phyloP scores from a whole-genome alignment of 2,329 filamentous ascomycete genomes.

The Talaromyces atroroseus region DNA sequence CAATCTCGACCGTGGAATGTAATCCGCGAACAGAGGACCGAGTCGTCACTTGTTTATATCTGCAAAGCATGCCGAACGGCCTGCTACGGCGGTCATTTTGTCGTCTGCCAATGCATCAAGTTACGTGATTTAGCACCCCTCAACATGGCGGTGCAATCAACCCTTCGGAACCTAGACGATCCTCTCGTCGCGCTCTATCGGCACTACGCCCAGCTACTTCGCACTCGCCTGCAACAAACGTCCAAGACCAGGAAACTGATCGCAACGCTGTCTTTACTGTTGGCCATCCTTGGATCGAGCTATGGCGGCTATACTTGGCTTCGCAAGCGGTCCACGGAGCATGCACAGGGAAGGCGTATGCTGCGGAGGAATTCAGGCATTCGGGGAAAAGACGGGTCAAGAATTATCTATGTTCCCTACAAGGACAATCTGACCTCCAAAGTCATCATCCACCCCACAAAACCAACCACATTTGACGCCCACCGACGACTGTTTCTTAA shows the following conservation, averaged over 20 bases:
- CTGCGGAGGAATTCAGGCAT: slow-evolving; percentile 88
- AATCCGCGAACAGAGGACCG: too few relatives aligned
- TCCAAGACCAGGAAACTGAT: slow-evolving; percentile 68
- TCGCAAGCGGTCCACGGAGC: slow-evolving; percentile 66
- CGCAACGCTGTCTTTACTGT: slow-evolving; percentile 66
- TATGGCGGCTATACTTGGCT: slow-evolving; percentile 78
- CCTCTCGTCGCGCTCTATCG: slow-evolving; percentile 58
- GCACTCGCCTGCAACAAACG: slow-evolving; percentile 53
- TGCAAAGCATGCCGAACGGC: slow-evolving; percentile 11
- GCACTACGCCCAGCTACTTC: slow-evolving; percentile 46
- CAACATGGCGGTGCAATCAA: slow-evolving; percentile 87
- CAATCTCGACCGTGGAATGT: background rate
- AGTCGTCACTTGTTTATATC: too few relatives aligned
- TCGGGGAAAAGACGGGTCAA: slow-evolving; percentile 86
- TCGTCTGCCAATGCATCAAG: background rate
- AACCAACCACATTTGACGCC: slow-evolving; percentile 90
- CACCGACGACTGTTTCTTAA: slow-evolving; percentile 90
- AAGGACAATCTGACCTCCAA: slow-evolving; percentile 71
- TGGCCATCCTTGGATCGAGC: slow-evolving; percentile 72
- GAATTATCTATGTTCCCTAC: slow-evolving; percentile 93
- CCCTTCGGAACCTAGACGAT: slow-evolving; percentile 63
- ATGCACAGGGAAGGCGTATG: slow-evolving; percentile 74
- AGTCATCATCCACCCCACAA: slow-evolving; percentile 85
- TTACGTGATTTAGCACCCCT: too few relatives aligned
- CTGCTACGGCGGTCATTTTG: slow-evolving; percentile 5